Conservation (phyloP, 1,139 yeast genomes). For the Yamadazyma pseudoaaseri region DNA sequence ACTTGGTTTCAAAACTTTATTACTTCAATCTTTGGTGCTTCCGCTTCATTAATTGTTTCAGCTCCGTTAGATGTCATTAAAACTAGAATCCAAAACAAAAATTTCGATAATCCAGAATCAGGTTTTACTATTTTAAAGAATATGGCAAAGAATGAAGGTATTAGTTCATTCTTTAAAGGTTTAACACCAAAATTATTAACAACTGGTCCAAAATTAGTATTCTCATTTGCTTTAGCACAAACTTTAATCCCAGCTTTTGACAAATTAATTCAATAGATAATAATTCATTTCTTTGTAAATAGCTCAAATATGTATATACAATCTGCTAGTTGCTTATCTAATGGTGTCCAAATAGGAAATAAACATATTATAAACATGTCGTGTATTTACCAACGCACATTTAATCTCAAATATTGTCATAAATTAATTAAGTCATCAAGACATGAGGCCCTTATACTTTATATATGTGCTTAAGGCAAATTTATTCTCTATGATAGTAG, state of each 20-base stretch:
- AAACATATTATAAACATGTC: neutral
- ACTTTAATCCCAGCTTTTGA: slow-evolving; percentile 95
- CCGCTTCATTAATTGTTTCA: slow-evolving; percentile 92
- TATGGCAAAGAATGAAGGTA: slow-evolving; percentile 87
- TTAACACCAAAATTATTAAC: slow-evolving; percentile 94
- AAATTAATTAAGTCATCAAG: too few species aligned
- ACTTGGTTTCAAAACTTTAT: slow-evolving; percentile 95
- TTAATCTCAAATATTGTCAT: too few species aligned
- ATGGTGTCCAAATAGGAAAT: neutral
- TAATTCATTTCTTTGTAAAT: slow-evolving; percentile 11
- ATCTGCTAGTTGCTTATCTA: too few species aligned
- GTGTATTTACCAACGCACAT: too few species aligned
- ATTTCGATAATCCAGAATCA: slow-evolving; percentile 92
- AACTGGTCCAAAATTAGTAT: slow-evolving; percentile 97
- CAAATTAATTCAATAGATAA: slow-evolving; percentile 43
- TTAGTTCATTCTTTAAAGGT: slow-evolving; percentile 93
- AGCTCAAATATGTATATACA: slow-evolving; percentile 6
- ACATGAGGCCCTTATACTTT: slow-evolving; percentile 36
- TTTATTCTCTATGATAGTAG: slow-evolving; percentile 35
- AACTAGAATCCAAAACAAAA: slow-evolving; percentile 96
- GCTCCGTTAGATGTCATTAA: slow-evolving; percentile 98
- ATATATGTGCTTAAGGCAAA: slow-evolving; percentile 40
- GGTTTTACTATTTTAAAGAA: slow-evolving; percentile 91
- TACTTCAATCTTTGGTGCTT: slow-evolving; percentile 97
- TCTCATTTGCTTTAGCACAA: slow-evolving; percentile 95